phyloP scores from a whole-genome alignment of 192 early-diverging fungal species.

The Gaertneriomyces sp. region DNA sequence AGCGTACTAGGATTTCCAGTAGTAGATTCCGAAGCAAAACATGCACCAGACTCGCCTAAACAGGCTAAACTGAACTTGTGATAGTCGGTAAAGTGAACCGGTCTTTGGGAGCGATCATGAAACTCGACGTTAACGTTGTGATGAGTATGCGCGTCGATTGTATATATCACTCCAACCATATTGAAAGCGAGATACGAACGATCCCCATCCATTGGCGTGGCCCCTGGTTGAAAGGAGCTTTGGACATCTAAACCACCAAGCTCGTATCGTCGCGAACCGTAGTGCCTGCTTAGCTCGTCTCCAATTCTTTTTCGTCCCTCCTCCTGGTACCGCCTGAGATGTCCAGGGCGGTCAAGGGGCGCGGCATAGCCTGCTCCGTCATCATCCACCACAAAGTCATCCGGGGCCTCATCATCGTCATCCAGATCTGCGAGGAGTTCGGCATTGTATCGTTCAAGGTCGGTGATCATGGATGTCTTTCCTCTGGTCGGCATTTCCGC shows the following conservation, averaged over 20 bases:
- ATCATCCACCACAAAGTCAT: slow-evolving; percentile 89
- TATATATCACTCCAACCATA: slow-evolving; percentile 73
- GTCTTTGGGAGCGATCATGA: slow-evolving; percentile 78
- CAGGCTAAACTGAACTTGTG: slow-evolving; percentile 75
- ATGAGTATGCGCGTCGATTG: slow-evolving; percentile 62
- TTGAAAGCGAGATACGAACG: slow-evolving; percentile 73
- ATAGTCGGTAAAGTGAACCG: slow-evolving; percentile 80
- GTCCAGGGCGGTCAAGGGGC: slow-evolving; percentile 25
- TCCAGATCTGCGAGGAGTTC: slow-evolving; percentile 26
- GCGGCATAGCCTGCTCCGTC: slow-evolving; percentile 72
- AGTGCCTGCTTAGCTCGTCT: slow-evolving; percentile 12
- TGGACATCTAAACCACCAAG: slow-evolving; percentile 38
- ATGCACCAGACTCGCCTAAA: slow-evolving; percentile 62
- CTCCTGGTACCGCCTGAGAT: slow-evolving; percentile 34
- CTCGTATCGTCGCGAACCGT: slow-evolving; percentile 1
- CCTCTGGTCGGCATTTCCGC: background rate
- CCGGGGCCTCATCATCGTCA: slow-evolving; percentile 50
- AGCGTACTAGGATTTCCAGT: slow-evolving; percentile 54
- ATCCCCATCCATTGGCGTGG: slow-evolving; percentile 55
- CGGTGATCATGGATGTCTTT: slow-evolving; percentile 4
- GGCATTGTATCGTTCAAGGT: slow-evolving; percentile 6
- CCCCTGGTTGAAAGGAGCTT: slow-evolving; percentile 79
- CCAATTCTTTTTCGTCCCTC: slow-evolving; percentile 20
- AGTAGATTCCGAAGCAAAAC: slow-evolving; percentile 63
- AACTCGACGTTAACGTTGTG: slow-evolving; percentile 82